Base-by-base conservation (phyloP, 768 basidiomycete species). In the Boletus bicolor region DNA sequence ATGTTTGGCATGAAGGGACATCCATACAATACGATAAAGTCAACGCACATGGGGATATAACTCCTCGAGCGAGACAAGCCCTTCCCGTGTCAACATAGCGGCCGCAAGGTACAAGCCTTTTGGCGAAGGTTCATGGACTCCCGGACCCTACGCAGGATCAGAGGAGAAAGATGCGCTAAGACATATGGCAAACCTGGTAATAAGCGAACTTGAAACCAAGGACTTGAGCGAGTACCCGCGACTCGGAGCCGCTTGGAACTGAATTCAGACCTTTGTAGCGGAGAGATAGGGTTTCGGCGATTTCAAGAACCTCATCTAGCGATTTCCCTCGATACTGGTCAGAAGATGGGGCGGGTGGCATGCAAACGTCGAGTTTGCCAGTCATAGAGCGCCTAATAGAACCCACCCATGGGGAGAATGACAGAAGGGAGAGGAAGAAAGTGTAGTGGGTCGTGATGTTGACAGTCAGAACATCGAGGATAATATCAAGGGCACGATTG, bases 131-230 rank as follows among this genome's bases (percentile, higher is more conserved):
- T 94, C 89, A 28, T 74, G 69, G 2, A 79, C 79, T 9, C 88
- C 87, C 28, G 78, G 68, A 17, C 76, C 75, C 85, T 89, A 57
- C 6, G 5, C 37, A 36, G 3, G 21, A 39, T 68, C 50, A 72
- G 61, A 63, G 36, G 37, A 47, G 39, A 51, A 44, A 54, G 19
- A 43, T 39, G 39, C 21, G 17, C 14, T 15, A 36, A 10, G 41
- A 37, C n/a, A 28, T 44, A 57, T 42, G 55, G 63, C 80, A 46
- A 59, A 93, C 95, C 75, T 95, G 88, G 71, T 96, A 95, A 68
- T 87, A 86, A 9, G 82, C 80, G 64, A 97, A 96, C 72, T 99
- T 99, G 81, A 98, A 98, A n/a, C 97, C 97, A 21, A 99, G 76
- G 7, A 98, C 90, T 73, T 99, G 94, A 14, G 92, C 87, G 53